phyloP scores from a whole-genome alignment of 2,329 filamentous ascomycete species.

The Fusarium succisae region DNA sequence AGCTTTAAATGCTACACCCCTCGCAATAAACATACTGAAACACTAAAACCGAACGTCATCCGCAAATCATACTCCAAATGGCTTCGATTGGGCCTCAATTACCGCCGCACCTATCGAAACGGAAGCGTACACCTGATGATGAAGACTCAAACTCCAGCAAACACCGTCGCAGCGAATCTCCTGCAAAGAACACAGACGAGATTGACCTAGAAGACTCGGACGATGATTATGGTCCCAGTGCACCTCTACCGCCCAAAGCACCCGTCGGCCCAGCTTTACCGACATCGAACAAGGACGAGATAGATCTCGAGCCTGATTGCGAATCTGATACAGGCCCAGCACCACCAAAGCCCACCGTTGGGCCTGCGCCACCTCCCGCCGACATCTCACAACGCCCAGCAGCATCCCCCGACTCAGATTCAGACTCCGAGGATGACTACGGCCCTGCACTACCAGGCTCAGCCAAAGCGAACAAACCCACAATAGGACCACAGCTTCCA shows the following conservation, averaged over 20 bases:
- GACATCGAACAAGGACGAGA: slow-evolving; percentile 52
- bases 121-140: slow-evolving; percentile 62
- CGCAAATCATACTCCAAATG: slow-evolving; percentile 56
- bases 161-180: slow-evolving; percentile 43
- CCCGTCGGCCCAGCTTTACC: slow-evolving; percentile 37
- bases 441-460: slow-evolving; percentile 67
- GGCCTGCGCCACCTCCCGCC: slow-evolving; percentile 51
- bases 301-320: slow-evolving; percentile 51
- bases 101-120: slow-evolving; percentile 72
- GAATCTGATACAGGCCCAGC: slow-evolving; percentile 50
- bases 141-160: slow-evolving; percentile 55
- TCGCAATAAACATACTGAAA: slow-evolving; percentile 10
- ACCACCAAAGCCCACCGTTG: slow-evolving; percentile 45
- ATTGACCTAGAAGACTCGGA: slow-evolving; percentile 56
- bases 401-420: slow-evolving; percentile 51
- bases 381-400: slow-evolving; percentile 28
- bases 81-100: slow-evolving; percentile 75
- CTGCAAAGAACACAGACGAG: slow-evolving; percentile 57
- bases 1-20: slow-evolving; percentile 24
- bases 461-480: slow-evolving; percentile 57
- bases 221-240: slow-evolving; percentile 56
- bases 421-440: slow-evolving; percentile 63
- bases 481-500: slow-evolving; percentile 49
- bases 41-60: background rate
- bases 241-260: slow-evolving; percentile 32